These are phyloP conservation scores for Trichoderma koningiopsis DNA, from an alignment of 2,329 filamentous ascomycete genomes.

Conservation along the genomic window DNA sequence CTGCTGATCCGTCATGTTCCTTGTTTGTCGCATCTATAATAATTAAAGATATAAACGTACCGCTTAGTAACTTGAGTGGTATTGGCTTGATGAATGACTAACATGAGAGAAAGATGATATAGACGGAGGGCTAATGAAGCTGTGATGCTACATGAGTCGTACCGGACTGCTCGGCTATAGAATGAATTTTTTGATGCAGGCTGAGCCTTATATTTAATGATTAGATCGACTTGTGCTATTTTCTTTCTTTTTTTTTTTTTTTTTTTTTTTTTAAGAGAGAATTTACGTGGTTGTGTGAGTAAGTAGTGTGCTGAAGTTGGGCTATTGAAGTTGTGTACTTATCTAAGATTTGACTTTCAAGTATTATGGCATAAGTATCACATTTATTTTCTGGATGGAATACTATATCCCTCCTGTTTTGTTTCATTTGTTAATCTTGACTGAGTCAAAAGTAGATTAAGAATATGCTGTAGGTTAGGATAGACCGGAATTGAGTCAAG, in stretches of 20 bases:
- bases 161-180: not conserved
- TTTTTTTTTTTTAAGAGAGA: no score
- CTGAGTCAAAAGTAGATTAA: not conserved
- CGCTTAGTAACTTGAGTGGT: no score
- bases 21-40: no score
- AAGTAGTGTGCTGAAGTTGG: not conserved
- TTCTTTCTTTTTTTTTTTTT: no score
- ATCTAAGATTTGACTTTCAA: not conserved
- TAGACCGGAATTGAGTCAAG: not conserved
- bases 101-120: no score
- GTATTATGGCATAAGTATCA: not conserved
- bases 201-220: not conserved
- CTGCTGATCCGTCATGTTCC: no score
- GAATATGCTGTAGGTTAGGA: not conserved
- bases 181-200: not conserved
- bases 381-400: not conserved
- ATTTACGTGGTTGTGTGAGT: not conserved
- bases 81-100: no score
- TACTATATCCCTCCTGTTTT: not conserved
- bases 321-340: not conserved
- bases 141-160: not conserved
- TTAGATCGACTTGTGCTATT: not conserved
- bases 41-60: no score
- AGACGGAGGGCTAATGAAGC: no score
- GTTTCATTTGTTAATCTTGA: not conserved